Base-by-base conservation (phyloP, 305 asterid species). In the Fraxinus velutina region DNA sequence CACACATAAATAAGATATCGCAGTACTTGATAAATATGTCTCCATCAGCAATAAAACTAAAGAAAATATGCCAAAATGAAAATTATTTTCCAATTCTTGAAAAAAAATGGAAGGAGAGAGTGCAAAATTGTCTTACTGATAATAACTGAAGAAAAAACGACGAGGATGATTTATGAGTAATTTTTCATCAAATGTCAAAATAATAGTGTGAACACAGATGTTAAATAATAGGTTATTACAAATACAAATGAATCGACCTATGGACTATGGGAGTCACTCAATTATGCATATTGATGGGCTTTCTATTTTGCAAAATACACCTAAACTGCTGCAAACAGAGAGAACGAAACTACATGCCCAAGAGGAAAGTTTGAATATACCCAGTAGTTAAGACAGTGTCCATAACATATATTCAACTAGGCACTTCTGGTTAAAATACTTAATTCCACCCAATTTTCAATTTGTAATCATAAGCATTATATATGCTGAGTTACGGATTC, bases 1-100 rank as follows among this genome's bases (percentile, higher is more conserved):
- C 19, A 84, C 84, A 62, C 52, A 79, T 78, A 19, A 60, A 32
- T 60, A 57, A 29, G 72, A 27, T 34, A 66, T 55, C 62, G 4
- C 44, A 22, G 79, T 30, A 68, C 68, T 77, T 29, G 5, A 13
- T 10, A 33, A 47, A 74, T 36, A 36, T 79, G 21, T 77, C 68
- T 70, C 44, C 75, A 77, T 30, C 47, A 72, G 73, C 17, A 77
- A 50, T 77, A 29, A 7, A 76, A 62, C 60, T 55, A 79, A 75
- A 42, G 7, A 39, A 36, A 36, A 5, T 36, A 36, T 36, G 39
- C 39, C 9, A 36, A 36, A 36, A 36, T 36, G 39, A 36, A 36
- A 36, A 36, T 36, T 36, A 36, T 36, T 36, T 36, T 36, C 39
- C 39, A 34, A 34, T 34, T 6, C 39, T 36, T 36, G 39, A 36